These are phyloP conservation scores for Colletotrichum lini DNA, from an alignment of 2,329 filamentous ascomycete species.

Conservation along the genomic window DNA sequence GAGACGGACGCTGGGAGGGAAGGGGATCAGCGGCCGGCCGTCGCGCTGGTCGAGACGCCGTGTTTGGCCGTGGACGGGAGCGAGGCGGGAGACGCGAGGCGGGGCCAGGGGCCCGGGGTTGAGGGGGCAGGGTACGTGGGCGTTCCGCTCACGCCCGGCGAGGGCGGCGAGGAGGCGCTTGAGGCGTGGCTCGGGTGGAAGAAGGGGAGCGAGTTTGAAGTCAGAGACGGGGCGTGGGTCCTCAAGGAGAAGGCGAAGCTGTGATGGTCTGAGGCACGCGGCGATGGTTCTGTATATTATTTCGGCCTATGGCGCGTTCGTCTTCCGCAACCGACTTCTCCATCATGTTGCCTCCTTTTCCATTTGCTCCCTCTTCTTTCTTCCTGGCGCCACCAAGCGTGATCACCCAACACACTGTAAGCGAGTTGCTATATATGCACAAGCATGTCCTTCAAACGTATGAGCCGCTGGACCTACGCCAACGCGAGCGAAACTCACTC, in stretches of 20 bases:
- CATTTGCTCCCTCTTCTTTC: too few species aligned
- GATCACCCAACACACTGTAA: too few species aligned
- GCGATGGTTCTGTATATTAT: not conserved
- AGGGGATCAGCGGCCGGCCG: slow-evolving; percentile 79
- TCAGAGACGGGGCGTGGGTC: slow-evolving; percentile 74
- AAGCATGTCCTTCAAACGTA: not conserved
- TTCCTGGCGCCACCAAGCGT: not conserved
- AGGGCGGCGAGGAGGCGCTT: slow-evolving; percentile 80
- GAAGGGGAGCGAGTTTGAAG: slow-evolving; percentile 78
- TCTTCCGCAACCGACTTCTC: not conserved
- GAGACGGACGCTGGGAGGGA: slow-evolving; percentile 65
- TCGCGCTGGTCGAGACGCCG: slow-evolving; percentile 79
- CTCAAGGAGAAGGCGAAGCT: slow-evolving; percentile 55
- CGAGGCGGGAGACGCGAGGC: slow-evolving; percentile 54
- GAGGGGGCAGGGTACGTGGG: slow-evolving; percentile 78
- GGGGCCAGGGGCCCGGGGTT: slow-evolving; percentile 76
- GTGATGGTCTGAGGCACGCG: slow-evolving; percentile 41
- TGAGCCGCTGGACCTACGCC: not conserved
- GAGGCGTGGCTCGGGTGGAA: slow-evolving; percentile 84
- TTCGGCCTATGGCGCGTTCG: not conserved
- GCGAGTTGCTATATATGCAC: not conserved
- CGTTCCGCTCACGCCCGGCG: slow-evolving; percentile 72
- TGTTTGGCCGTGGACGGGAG: slow-evolving; percentile 72
- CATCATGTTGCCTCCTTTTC: not conserved
- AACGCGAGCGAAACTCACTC: not conserved